Evolutionary conservation across 129 eudicot species (phyloP), one percentile per base, ranked within the genome.

Genomic region (Centrapalus pauciflorus): DNA sequence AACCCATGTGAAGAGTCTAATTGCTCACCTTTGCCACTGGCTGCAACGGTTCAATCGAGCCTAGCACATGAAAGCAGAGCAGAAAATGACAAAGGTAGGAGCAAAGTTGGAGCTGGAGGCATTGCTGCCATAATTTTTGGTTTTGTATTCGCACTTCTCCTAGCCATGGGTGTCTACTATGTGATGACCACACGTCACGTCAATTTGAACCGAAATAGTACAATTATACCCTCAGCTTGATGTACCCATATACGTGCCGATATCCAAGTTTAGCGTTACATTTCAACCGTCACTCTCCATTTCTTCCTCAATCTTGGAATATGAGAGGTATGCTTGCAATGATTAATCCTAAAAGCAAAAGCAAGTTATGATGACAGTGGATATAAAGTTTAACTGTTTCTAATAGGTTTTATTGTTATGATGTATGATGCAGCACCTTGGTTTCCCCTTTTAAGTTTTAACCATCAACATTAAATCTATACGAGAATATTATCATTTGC

Each of bases 41-140:
- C 95, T 32, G 92, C 95, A 16, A 78, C 90, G 0, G 87, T 90
- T 46, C 77, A 84, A 52, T 85, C 95, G 7, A 75, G 65, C 32
- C 70, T 83, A 33, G 87, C 83, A 71, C 69, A 79, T 12, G 85
- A 77, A 70, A 83, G 85, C 68, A 65, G 34, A 64, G 34, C 67
- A 3, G 50, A 76, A 14, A 16, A 64, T 1, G 29, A 46, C 38
- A 69, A 25, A 19, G 55, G 55, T 7, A 13, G 72, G 38, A 63
- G 54, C 4, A 51, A 68, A 60, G 3, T 80, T n/a, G 86, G 89
- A 62, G 82, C 81, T 20, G 95, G 83, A 17, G 83, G 74, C 16
- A 54, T 82, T 76, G 84, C 76, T 52, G 85, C 76, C 63, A 81
- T 87, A 28, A 30, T 80, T 14, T 66, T 78, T 43, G 77, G 80